Percentiles rank a stretch among this genome's conserved stretches.
These are phyloP conservation scores for Chrysosporium keratinophilum DNA, from an alignment of 2,329 filamentous ascomycete species.

Conservation along the genomic window DNA sequence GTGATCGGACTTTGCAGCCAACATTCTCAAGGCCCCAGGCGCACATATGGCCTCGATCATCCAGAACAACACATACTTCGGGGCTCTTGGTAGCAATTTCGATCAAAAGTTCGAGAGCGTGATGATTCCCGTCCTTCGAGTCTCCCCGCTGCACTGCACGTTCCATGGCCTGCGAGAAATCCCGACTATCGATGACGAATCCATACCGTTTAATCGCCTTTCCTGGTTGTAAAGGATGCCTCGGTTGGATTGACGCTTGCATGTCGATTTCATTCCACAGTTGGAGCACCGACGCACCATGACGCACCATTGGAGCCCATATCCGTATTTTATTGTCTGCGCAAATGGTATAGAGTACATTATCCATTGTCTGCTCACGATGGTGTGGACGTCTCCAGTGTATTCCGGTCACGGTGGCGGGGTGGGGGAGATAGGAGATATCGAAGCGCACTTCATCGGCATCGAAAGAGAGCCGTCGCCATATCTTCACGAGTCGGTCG, in stretches of 20 bases:
- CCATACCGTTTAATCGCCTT: slow-evolving; percentile 50
- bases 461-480: slow-evolving; percentile 78
- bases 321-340: slow-evolving; percentile 69
- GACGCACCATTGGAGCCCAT: slow-evolving; percentile 68
- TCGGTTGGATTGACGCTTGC: slow-evolving; percentile 55
- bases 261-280: slow-evolving; percentile 77
- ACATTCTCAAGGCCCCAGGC: slow-evolving; percentile 89
- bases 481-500: slow-evolving; percentile 82
- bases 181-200: slow-evolving; percentile 71
- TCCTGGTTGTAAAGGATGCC: slow-evolving; percentile 33
- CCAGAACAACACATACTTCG: slow-evolving; percentile 77
- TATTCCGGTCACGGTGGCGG: slow-evolving; percentile 64
- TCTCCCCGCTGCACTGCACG: slow-evolving; percentile 57
- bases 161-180: slow-evolving; percentile 62
- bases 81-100: slow-evolving; percentile 75
- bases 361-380: slow-evolving; percentile 66
- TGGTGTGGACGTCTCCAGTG: slow-evolving; percentile 77
- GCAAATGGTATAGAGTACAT: slow-evolving; percentile 83
- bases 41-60: slow-evolving; percentile 76
- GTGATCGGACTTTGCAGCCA: slow-evolving; percentile 55
- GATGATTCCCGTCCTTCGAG: slow-evolving; percentile 49
- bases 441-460: slow-evolving; percentile 78
- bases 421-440: slow-evolving; percentile 80
- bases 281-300: slow-evolving; percentile 56
- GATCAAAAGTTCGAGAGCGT: slow-evolving; percentile 72